A percentile compares a stretch with the other conserved stretches of the same genome.
Conservation (phyloP, 2,329 filamentous ascomycete genomes). For the Fusarium sp. region DNA sequence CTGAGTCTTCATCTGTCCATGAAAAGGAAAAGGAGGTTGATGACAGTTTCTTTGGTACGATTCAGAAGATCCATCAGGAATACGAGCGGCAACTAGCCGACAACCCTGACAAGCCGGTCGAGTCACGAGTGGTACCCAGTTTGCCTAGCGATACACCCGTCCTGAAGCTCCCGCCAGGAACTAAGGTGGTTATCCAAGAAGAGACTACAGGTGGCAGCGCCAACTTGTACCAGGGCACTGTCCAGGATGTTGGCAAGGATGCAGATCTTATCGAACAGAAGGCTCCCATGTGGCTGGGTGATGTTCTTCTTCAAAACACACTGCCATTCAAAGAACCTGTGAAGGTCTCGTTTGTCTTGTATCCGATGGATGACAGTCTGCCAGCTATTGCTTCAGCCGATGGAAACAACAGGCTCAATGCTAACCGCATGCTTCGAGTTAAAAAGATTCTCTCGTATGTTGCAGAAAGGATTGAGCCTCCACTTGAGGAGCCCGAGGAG, state of each 20-base stretch:
- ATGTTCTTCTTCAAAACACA: slow-evolving; percentile 85
- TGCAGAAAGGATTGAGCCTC: slow-evolving; percentile 87
- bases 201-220: slow-evolving; percentile 76
- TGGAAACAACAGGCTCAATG: slow-evolving; percentile 90
- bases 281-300: slow-evolving; percentile 91
- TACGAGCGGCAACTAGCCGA: slow-evolving; percentile 77
- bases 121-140: slow-evolving; percentile 75
- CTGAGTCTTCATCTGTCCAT: slow-evolving; percentile 71
- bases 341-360: slow-evolving; percentile 94
- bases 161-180: slow-evolving; percentile 75
- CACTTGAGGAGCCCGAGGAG: slow-evolving; percentile 68
- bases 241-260: slow-evolving; percentile 80
- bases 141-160: slow-evolving; percentile 80
- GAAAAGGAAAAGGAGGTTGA: slow-evolving; percentile 80
- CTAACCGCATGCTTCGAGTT: slow-evolving; percentile 94
- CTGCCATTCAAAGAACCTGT: slow-evolving; percentile 89
- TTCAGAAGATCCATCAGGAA: slow-evolving; percentile 78
- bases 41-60: slow-evolving; percentile 77
- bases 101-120: slow-evolving; percentile 64
- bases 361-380: slow-evolving; percentile 77
- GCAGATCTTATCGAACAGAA: slow-evolving; percentile 86
- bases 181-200: slow-evolving; percentile 76
- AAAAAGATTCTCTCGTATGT: slow-evolving; percentile 95
- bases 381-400: slow-evolving; percentile 80
- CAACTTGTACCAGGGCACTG: slow-evolving; percentile 91